These are phyloP conservation scores for Collybiopsis luxurians DNA, from an alignment of 768 basidiomycete genomes.

Conservation along the genomic window DNA sequence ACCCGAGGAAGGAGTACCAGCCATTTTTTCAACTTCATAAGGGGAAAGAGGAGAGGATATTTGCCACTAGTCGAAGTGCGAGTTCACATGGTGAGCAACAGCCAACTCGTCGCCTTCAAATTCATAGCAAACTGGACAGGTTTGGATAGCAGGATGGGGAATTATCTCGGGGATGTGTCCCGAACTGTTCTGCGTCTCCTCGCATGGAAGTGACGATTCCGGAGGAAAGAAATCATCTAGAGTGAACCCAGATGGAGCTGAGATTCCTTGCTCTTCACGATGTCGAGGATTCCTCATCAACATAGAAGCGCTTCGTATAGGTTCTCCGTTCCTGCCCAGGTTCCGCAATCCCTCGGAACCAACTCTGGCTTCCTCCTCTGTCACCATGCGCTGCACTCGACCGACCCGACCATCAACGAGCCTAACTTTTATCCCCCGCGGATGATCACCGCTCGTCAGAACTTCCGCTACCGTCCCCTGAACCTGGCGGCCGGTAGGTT, in stretches of 20 bases:
- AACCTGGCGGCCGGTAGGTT: background rate
- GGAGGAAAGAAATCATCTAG: background rate
- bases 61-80: background rate
- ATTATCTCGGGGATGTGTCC: background rate
- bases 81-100: background rate
- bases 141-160: background rate
- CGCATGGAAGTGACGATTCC: background rate
- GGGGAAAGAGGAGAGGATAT: too few relatives aligned
- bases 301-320: background rate
- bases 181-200: background rate
- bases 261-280: background rate
- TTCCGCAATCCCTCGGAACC: background rate
- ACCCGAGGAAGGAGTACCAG: too few relatives aligned
- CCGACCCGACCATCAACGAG: background rate
- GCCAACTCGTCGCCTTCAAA: conserved; percentile 2
- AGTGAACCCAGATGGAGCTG: background rate
- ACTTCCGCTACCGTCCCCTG: conserved; percentile 3
- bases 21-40: too few relatives aligned
- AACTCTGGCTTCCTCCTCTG: background rate
- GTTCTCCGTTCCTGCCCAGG: background rate
- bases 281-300: background rate
- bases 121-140: conserved; percentile 1
- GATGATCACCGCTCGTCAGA: conserved; percentile 1
- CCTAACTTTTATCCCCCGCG: background rate
- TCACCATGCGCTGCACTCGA: background rate